Evolutionary conservation across 108 stramenopile species (phyloP).

Genomic region (Epithemia pelagica): DNA sequence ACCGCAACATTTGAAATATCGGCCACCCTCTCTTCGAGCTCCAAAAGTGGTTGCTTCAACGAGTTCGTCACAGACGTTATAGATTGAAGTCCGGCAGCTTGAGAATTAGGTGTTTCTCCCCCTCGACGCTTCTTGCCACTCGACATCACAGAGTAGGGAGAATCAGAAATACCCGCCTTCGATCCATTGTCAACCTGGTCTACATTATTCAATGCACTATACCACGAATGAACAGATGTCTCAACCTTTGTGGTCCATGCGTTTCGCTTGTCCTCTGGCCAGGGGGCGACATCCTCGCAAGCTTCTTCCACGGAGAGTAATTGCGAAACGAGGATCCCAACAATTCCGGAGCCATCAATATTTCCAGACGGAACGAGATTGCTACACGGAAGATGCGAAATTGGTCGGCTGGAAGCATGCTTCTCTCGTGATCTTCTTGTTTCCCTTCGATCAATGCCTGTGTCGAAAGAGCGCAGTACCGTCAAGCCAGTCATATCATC

Average conservation of each 20-base stretch:
- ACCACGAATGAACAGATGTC: conserved; percentile 51
- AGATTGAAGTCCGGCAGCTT: background rate
- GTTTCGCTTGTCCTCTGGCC: conserved; percentile 41
- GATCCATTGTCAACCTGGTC: background rate
- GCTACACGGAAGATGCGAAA: conserved; percentile 20
- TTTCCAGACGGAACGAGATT: conserved; percentile 32
- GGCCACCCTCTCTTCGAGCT: conserved; percentile 43
- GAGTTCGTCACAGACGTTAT: conserved; percentile 3
- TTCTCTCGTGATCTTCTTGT: conserved; percentile 7
- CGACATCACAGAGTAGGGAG: too few relatives aligned
- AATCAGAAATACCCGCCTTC: background rate
- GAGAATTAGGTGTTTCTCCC: background rate
- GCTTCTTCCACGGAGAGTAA: conserved; percentile 56
- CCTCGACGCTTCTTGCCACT: background rate
- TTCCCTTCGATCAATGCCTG: conserved; percentile 3
- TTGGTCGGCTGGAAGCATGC: background rate
- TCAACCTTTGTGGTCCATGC: conserved; percentile 53
- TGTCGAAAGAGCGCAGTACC: conserved; percentile 23
- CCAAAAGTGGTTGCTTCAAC: conserved; percentile 31
- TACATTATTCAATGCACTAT: conserved; percentile 3
- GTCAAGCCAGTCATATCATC: conserved; percentile 52
- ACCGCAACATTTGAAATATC: conserved; percentile 50
- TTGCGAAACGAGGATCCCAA: conserved; percentile 48
- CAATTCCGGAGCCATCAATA: conserved; percentile 53
- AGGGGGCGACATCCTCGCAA: conserved; percentile 51